Base-by-base conservation (phyloP, 169 alveolate genomes). In the Hammondia hammondi region DNA sequence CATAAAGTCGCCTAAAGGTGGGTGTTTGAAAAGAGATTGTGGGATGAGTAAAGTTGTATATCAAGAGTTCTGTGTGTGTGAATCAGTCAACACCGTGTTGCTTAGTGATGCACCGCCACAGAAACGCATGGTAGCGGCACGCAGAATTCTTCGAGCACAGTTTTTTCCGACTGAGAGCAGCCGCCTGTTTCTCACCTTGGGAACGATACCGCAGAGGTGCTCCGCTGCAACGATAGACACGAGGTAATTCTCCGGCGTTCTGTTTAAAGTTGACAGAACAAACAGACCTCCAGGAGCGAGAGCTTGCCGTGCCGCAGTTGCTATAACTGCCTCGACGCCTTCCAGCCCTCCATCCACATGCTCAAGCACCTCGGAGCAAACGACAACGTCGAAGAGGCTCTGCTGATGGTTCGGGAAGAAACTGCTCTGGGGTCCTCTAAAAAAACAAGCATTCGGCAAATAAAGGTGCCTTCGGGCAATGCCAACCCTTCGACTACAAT, bases 221-320 rank as follows among this genome's bases (percentile, higher is more conserved):
- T 92, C 91, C 24, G 94, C 94, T 6, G 56, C 52, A 27, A 92
- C 91, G 48, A 92, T 57, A 5, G 91, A 77, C 52, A 46, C 52
- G 52, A 92, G 56, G 85, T 92, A 92, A 81, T 61, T 81, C 39
- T 92, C 94, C 3, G 85, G 82, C 35, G 94, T 92, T 48, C 90
- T 35, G 73, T 92, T 92, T 4, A 82, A 81, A 27, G 94, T 77
- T 56, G 94, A 77, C 27, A 92, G 52, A 56, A 92, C 67, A 70
- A 92, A 32, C 46, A 82, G 67, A 3, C 94, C 94, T 17, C 94
- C 94, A 17, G 77, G 93, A 43, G 70, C 73, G 72, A 90, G 93
- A 3, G 85, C 43, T 32, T 73, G 27, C 46, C 48, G 77, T 24
- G 93, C 93, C 32, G 93, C 93, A 39, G 88, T 82, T 14, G 93